Evolutionary conservation across 2,329 filamentous ascomycete species (phyloP).

Genomic region (Biscogniauxia marginata): DNA sequence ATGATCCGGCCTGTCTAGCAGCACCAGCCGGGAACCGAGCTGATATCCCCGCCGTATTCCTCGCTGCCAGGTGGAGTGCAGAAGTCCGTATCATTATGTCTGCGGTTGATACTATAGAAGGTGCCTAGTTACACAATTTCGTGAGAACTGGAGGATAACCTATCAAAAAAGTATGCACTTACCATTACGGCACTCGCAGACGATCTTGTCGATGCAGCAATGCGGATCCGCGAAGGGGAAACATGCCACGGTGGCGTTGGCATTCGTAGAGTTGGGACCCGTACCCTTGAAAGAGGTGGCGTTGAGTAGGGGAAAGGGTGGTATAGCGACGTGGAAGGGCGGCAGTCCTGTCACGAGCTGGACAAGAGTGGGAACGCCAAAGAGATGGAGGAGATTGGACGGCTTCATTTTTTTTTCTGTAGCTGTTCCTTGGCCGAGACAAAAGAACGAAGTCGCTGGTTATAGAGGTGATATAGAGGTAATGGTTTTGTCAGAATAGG

Average conservation of each 20-base stretch:
- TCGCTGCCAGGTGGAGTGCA: constrained; percentile 20
- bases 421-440: neutral
- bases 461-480: neutral
- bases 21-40: constrained; percentile 20
- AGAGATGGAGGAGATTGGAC: constrained; percentile 9
- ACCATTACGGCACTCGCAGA: constrained; percentile 24
- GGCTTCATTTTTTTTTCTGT: constrained; percentile 1
- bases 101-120: constrained; percentile 20
- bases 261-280: neutral
- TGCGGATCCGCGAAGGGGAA: constrained; percentile 25
- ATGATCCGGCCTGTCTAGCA: constrained; percentile 9
- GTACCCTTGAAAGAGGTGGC: constrained; percentile 5
- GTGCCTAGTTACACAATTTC: constrained; percentile 16
- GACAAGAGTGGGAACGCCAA: constrained; percentile 2
- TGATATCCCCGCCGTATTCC: constrained; percentile 16
- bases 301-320: constrained; percentile 18
- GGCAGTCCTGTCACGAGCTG: constrained; percentile 7
- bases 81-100: constrained; percentile 8
- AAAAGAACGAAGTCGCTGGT: neutral
- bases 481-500: neutral
- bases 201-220: constrained; percentile 18
- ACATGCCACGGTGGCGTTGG: constrained; percentile 10
- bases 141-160: neutral
- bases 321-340: neutral
- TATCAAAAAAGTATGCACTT: neutral